Percentiles rank a stretch among this genome's conserved stretches.
Evolutionary conservation across 1,139 yeast species (phyloP).

Genomic region (Candida sojae): DNA sequence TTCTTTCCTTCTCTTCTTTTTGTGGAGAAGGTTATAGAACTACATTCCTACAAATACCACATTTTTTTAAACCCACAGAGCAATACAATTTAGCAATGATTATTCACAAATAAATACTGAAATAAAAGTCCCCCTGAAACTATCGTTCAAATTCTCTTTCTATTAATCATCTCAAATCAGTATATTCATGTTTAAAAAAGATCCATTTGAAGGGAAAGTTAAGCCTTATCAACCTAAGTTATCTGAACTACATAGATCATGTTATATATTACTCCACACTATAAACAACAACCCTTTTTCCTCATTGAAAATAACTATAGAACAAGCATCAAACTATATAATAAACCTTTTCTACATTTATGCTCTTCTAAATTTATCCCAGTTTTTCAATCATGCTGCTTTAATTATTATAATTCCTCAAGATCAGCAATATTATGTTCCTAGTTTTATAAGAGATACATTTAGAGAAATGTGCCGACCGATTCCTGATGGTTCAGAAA

Average conservation of each 20-base stretch:
- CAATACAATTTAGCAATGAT: too few relatives aligned
- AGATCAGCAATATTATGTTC: not conserved
- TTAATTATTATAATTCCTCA: not conserved
- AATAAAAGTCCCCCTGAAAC: too few relatives aligned
- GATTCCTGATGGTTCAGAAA: not conserved
- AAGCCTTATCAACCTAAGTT: not conserved
- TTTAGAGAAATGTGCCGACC: constrained; percentile 1
- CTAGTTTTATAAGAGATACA: not conserved
- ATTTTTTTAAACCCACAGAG: too few relatives aligned
- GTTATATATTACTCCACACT: not conserved
- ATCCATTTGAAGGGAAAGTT: constrained; percentile 1
- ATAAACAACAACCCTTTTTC: not conserved
- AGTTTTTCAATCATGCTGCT: constrained; percentile 1
- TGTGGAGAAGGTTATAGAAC: not conserved
- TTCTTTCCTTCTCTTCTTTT: too few relatives aligned
- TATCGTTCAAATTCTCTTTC: not conserved
- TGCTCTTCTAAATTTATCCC: not conserved
- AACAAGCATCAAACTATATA: constrained; percentile 1
- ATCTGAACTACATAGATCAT: constrained; percentile 1
- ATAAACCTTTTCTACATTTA: not conserved
- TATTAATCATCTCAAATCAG: not conserved
- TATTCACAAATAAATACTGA: too few relatives aligned
- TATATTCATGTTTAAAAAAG: not conserved
- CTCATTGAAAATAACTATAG: not conserved
- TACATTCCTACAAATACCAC: too few relatives aligned